Conservation (phyloP, 257 asterid species). For the Lavandula angustifolia region DNA sequence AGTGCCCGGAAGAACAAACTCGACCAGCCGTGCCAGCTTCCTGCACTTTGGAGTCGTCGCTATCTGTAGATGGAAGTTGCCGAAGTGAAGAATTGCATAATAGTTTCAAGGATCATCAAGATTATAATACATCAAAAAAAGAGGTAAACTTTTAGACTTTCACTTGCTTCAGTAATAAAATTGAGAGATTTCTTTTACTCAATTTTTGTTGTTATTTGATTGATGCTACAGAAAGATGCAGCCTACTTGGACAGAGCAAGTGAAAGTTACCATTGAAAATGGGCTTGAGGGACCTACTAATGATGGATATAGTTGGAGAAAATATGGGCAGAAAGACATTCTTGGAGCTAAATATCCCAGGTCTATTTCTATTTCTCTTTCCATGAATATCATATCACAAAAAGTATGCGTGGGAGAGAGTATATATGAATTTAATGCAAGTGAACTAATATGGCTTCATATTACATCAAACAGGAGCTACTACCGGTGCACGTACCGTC, state of each 20-base stretch:
- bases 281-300: slow-evolving; percentile 82
- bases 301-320: slow-evolving; percentile 90
- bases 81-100: slow-evolving; percentile 47
- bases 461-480: slow-evolving; percentile 65
- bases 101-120: slow-evolving; percentile 41
- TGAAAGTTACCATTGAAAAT: slow-evolving; percentile 53
- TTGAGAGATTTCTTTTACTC: background rate
- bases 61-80: slow-evolving; percentile 64
- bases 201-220: slow-evolving; percentile 9
- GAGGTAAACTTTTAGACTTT: slow-evolving; percentile 45
- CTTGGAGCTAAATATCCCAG: slow-evolving; percentile 57
- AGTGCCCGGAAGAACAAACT: slow-evolving; percentile 37
- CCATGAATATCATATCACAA: background rate
- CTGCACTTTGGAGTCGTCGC: slow-evolving; percentile 43
- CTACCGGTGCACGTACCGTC: slow-evolving; percentile 80
- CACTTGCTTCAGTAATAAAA: background rate
- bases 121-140: slow-evolving; percentile 53
- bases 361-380: slow-evolving; percentile 25
- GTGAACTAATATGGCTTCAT: slow-evolving; percentile 3
- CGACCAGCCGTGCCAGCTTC: slow-evolving; percentile 27
- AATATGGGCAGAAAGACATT: slow-evolving; percentile 68
- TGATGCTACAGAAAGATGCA: slow-evolving; percentile 57
- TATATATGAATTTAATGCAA: slow-evolving; percentile 25
- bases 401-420: background rate
- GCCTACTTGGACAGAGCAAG: slow-evolving; percentile 80